phyloP scores from a whole-genome alignment of 768 basidiomycete species.

The Lyophyllum shimeji region DNA sequence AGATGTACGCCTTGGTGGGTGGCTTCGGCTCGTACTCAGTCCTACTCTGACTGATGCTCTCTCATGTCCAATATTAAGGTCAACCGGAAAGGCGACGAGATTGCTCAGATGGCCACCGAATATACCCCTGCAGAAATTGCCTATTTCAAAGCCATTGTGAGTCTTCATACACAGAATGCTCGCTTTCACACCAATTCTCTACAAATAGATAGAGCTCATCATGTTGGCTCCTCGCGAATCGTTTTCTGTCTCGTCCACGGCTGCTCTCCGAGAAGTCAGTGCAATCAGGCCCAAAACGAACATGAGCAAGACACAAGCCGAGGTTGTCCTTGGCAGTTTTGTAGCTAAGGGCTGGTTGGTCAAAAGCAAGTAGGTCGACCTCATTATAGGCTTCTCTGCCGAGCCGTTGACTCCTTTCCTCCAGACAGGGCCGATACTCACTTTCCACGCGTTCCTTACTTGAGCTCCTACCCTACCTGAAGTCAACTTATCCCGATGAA shows the following conservation, averaged over 20 bases:
- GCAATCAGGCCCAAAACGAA: slow-evolving; percentile 54
- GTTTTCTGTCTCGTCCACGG: slow-evolving; percentile 76
- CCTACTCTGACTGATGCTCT: not conserved
- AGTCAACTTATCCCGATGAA: slow-evolving; percentile 70
- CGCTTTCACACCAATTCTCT: not conserved
- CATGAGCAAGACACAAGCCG: slow-evolving; percentile 76
- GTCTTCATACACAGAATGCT: slow-evolving; percentile 23
- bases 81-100: slow-evolving; percentile 76
- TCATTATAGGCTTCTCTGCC: not conserved
- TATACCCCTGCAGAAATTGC: slow-evolving; percentile 78
- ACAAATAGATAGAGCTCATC: slow-evolving; percentile 76
- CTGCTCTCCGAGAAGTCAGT: slow-evolving; percentile 70
- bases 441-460: slow-evolving; percentile 73
- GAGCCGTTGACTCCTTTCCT: slow-evolving; percentile 2
- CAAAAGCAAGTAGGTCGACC: slow-evolving; percentile 65
- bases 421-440: slow-evolving; percentile 68
- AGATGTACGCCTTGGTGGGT: slow-evolving; percentile 71
- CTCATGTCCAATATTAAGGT: slow-evolving; percentile 51
- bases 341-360: slow-evolving; percentile 80
- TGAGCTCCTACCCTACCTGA: slow-evolving; percentile 75
- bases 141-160: slow-evolving; percentile 81
- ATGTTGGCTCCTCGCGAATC: slow-evolving; percentile 75
- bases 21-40: not conserved
- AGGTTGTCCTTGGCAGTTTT: slow-evolving; percentile 72
- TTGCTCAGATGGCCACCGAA: slow-evolving; percentile 84